Evolutionary conservation across 177 flowering plant genomes (phyloP), one percentile per base, ranked within the genome.

Genomic region (Telopea speciosissima): DNA sequence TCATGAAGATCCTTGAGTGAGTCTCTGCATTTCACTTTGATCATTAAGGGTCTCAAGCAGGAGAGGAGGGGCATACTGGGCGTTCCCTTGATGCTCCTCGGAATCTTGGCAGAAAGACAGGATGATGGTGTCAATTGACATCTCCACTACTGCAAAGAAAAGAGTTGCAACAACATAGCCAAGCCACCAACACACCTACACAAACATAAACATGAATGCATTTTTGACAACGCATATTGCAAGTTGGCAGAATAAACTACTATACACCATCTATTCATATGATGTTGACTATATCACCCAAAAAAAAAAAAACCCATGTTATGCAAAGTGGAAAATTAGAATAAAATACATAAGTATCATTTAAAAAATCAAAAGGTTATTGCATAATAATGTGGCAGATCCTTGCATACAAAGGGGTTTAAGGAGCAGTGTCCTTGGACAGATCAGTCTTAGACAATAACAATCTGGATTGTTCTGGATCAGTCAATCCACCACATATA

Each of bases 41-140:
- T 91, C 93, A 66, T 81, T 82, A 8, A 92, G 87, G 40, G 99
- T 93, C 69, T 95, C 89, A 0, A 95, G 83, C 61, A 93, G 91
- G 77, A 93, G 92, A 17, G 98, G 94, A 42, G 98, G 95, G 14
- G 97, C 97, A 75, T 88, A 88, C 67, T 90, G 98, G 0, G 97
- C 97, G 11, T 85, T 85, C 71, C 97, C 98, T 81, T 92, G 93
- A 77, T 94, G 97, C 80, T 92, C 97, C 59, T 92, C 97, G 0
- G 98, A 86, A 73, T 94, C 98, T 76, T 91, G 94, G 72, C 96
- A 90, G 79, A 80, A 90, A 24, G 96, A 82, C 25, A 72, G 85
- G 72, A 63, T 82, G 72, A 73, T 70, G 42, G 98, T 91, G 69
- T 93, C 98, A n/a, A 93, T 90, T 5, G 96, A 89, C 96, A 91